Percentiles rank a stretch among this genome's conserved stretches.
Evolutionary conservation across 495 filamentous ascomycete species (phyloP).

Genomic region (Penicillium tannophilum): DNA sequence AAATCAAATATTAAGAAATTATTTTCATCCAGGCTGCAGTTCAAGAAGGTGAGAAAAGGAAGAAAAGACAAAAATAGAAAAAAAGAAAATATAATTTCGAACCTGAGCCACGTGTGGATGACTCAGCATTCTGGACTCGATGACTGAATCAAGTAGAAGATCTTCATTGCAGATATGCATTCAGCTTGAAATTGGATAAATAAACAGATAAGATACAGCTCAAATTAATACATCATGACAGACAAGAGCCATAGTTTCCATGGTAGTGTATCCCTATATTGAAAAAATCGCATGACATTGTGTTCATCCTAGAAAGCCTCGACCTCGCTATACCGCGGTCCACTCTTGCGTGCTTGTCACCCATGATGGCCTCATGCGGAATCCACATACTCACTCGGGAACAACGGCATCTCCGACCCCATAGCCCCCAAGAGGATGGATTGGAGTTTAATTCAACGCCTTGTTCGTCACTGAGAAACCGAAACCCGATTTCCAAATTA

Average conservation of each 20-base stretch:
- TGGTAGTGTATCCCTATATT: not conserved
- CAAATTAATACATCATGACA: not conserved
- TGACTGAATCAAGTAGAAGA: not conserved
- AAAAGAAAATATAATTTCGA: too few relatives aligned
- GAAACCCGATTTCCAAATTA: not conserved
- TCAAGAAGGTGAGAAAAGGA: too few relatives aligned
- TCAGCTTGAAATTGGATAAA: not conserved
- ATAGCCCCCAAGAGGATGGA: constrained; percentile 2
- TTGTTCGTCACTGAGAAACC: not conserved
- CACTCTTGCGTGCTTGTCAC: constrained; percentile 28
- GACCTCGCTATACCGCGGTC: not conserved
- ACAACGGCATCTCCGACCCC: not conserved
- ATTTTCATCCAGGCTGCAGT: too few relatives aligned
- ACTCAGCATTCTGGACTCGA: constrained; percentile 6
- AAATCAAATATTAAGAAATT: too few relatives aligned
- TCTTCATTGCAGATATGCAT: not conserved
- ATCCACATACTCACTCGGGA: constrained; percentile 8
- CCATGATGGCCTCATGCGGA: constrained; percentile 25
- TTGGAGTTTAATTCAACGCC: not conserved
- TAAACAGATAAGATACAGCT: not conserved
- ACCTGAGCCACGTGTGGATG: constrained; percentile 1
- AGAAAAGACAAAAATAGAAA: too few relatives aligned
- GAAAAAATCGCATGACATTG: not conserved
- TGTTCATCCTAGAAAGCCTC: not conserved
- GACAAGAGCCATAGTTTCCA: not conserved